A percentile compares a stretch with the other conserved stretches of the same genome.
These are phyloP conservation scores for Aschersonia sp. DNA, from an alignment of 2,329 filamentous ascomycete genomes.

Conservation along the genomic window DNA sequence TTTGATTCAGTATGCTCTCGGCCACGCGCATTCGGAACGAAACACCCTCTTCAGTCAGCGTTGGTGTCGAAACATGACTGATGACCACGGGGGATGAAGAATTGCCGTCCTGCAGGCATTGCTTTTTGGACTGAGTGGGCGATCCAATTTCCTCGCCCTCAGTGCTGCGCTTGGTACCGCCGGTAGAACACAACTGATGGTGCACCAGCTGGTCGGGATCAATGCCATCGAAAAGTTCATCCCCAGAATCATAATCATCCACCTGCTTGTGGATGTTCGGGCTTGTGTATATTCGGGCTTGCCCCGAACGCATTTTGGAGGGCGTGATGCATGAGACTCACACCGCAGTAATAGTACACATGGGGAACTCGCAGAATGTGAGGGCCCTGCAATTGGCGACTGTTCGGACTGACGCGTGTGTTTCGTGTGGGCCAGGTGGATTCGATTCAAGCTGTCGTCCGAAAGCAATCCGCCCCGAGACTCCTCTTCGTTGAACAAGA, in stretches of 20 bases:
- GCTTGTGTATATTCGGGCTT: no score
- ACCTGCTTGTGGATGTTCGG: no score
- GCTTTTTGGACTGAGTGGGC: background rate
- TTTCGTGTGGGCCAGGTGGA: no score
- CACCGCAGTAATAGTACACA: no score
- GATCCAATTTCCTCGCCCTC: background rate
- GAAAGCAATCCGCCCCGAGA: no score
- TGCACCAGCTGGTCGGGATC: background rate
- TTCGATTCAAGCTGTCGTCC: no score
- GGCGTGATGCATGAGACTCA: no score
- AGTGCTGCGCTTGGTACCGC: constrained; percentile 24
- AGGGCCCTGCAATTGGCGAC: no score
- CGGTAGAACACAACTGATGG: background rate
- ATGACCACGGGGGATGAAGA: background rate
- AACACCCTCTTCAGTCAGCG: background rate
- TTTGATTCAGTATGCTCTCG: background rate
- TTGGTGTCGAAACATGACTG: background rate
- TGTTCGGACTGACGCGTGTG: no score
- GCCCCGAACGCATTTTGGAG: no score
- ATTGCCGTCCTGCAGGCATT: background rate
- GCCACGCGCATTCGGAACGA: background rate
- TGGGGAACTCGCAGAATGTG: no score
- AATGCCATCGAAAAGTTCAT: background rate
- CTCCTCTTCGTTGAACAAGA: no score
- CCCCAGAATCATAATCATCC: background rate